phyloP scores from a whole-genome alignment of 352 stramenopile genomes.

The Pythium aquatile region DNA sequence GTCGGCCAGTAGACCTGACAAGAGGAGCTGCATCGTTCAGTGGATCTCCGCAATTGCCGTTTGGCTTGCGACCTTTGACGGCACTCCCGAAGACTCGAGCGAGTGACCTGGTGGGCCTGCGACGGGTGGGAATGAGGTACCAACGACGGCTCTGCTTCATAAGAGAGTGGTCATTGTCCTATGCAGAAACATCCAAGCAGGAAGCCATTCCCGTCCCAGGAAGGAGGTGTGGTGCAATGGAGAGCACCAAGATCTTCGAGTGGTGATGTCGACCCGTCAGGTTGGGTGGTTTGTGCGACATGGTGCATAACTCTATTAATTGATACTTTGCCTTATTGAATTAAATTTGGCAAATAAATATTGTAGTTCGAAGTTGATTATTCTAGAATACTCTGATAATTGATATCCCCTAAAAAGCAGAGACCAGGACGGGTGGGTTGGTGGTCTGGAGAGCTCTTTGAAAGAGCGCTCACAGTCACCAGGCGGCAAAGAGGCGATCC shows the following conservation, averaged over 20 bases:
- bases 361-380: neutral
- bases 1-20: constrained; percentile 3
- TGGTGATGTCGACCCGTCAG: neutral
- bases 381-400: constrained; percentile 2
- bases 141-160: neutral
- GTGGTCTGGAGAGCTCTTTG: constrained; percentile 21
- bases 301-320: constrained; percentile 18
- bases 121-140: neutral
- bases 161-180: no score
- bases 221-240: neutral
- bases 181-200: no score
- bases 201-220: neutral
- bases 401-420: constrained; percentile 14
- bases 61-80: constrained; percentile 5
- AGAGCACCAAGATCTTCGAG: neutral
- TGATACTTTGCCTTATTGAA: neutral
- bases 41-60: no score
- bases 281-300: constrained; percentile 27
- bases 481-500: constrained; percentile 17
- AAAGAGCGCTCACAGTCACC: constrained; percentile 17
- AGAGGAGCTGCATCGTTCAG: constrained; percentile 7
- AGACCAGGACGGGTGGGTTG: constrained; percentile 19
- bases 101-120: constrained; percentile 1
- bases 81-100: neutral
- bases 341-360: neutral